Percentiles rank a stretch among this genome's conserved stretches.
phyloP scores from a whole-genome alignment of 345 rosid genomes.

The Cardamine resedifolia region DNA sequence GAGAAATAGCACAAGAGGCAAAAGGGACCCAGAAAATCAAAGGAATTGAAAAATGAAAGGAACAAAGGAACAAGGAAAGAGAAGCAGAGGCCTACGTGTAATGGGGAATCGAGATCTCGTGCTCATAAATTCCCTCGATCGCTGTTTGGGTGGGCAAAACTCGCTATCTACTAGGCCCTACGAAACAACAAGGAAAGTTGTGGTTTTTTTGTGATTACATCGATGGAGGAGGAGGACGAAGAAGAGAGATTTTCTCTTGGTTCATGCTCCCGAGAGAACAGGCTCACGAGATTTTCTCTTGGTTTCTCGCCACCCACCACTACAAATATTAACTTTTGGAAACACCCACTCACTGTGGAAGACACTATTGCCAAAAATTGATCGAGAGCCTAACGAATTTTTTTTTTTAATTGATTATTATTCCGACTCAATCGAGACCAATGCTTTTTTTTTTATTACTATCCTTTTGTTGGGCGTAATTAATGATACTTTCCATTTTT shows the following conservation, averaged over 20 bases:
- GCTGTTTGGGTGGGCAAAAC: slow-evolving; percentile 41
- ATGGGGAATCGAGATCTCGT: slow-evolving; percentile 63
- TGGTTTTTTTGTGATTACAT: slow-evolving; percentile 15
- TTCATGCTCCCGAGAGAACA: slow-evolving; percentile 31
- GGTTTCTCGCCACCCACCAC: slow-evolving; percentile 28
- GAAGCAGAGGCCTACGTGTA: slow-evolving; percentile 46
- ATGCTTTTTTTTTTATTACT: neutral
- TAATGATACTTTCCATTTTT: neutral
- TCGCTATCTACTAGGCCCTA: slow-evolving; percentile 39
- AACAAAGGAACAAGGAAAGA: slow-evolving; percentile 31
- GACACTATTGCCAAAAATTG: slow-evolving; percentile 3
- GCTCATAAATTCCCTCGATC: slow-evolving; percentile 64
- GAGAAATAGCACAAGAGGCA: neutral
- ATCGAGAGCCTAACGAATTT: neutral
- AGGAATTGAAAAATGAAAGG: slow-evolving; percentile 18
- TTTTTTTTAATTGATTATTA: neutral
- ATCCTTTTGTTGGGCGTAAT: neutral
- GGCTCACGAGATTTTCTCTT: slow-evolving; percentile 38
- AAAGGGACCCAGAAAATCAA: slow-evolving; percentile 28
- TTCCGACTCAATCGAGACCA: neutral
- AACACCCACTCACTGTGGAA: slow-evolving; percentile 24
- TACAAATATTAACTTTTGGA: neutral
- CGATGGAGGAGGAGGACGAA: slow-evolving; percentile 19
- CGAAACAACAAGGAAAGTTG: slow-evolving; percentile 13
- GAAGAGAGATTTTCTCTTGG: slow-evolving; percentile 12